A percentile compares a stretch with the other conserved stretches of the same genome.
Evolutionary conservation across 2,329 filamentous ascomycete species (phyloP).

Genomic region (Verticillium isaacii): DNA sequence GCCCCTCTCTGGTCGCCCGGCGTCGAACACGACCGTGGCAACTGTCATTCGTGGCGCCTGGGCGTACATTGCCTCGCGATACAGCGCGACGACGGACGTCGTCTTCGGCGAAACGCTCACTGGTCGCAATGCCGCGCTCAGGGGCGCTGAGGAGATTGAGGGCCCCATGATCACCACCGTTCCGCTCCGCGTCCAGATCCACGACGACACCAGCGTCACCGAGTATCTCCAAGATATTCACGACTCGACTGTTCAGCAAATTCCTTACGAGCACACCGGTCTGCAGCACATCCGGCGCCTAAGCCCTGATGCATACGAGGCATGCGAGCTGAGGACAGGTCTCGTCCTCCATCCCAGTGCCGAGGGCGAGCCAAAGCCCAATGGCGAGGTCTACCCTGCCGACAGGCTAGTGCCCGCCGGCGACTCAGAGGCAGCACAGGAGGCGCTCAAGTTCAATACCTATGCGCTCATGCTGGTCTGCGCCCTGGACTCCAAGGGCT

Average conservation of each 20-base stretch:
- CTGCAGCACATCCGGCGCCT: conserved; percentile 55
- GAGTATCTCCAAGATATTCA: conserved; percentile 55
- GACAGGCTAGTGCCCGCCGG: conserved; percentile 49
- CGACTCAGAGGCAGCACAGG: conserved; percentile 52
- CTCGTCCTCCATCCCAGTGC: conserved; percentile 48
- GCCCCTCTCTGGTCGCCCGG: conserved; percentile 24
- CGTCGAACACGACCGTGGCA: conserved; percentile 43
- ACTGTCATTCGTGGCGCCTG: conserved; percentile 56
- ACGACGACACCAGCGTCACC: conserved; percentile 32
- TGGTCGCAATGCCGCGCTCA: conserved; percentile 45
- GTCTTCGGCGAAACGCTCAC: conserved; percentile 57
- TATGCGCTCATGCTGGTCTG: conserved; percentile 64
- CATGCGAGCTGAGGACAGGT: conserved; percentile 51
- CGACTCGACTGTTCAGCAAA: conserved; percentile 48
- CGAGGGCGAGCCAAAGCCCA: conserved; percentile 16
- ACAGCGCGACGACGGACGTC: conserved; percentile 47
- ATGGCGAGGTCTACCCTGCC: conserved; percentile 30
- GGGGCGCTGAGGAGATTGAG: conserved; percentile 48
- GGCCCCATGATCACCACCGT: conserved; percentile 59
- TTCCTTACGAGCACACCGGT: conserved; percentile 61
- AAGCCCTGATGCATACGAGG: conserved; percentile 47
- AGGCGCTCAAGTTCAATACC: conserved; percentile 54
- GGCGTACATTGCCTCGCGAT: conserved; percentile 49
- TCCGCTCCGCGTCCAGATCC: conserved; percentile 46
- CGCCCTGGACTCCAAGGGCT: conserved; percentile 49